Base-by-base conservation (phyloP, 2,329 filamentous ascomycete genomes). In the Orbilia ellipsospora region DNA sequence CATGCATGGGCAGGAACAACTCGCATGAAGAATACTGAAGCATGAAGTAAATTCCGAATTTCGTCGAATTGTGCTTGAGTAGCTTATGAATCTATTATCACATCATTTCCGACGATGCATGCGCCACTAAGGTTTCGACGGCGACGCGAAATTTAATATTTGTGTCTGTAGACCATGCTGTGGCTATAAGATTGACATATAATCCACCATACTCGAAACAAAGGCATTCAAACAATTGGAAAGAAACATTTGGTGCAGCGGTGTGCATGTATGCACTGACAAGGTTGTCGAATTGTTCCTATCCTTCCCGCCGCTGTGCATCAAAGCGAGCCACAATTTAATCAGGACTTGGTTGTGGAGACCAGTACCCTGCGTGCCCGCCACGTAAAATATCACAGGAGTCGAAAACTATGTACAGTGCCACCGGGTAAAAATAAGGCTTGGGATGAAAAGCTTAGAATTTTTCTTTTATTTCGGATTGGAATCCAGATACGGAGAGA, bases 281-380 rank as follows among this genome's bases (percentile, higher is more conserved):
- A 36, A 36, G 31, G 31, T 36, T 36, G 3, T 36, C 31, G 5
- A 10, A 10, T 36, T 36, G 3, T 51, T 45, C 45, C 59, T 20
- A 36, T 51, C 31, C 66, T 57, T 70, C 66, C 66, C 66, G 66
- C 66, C 26, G 62, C 66, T 70, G 44, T 63, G 66, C 66, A 70
- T 70, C 10, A 57, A 63, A 18, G 48, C 57, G 31, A 18, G 13
- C 44, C 51, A 20, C 57, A 50, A 62, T 61, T 51, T 28, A 23
- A 61, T 50, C 40, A 52, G 31, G 36, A 50, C 16, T 63, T 48
- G 23, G 57, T 26, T 62, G 66, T 57, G 57, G 66, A 57, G 66
- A 57, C 56, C 55, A 62, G n/a, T 4, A 50, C 5, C 7, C 28
- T n/a, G 18, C 23, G 50, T 57, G 50, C 66, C 66, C 63, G 57